These are phyloP conservation scores for Pilasporangium apinafurcum DNA, from an alignment of 352 stramenopile genomes.

Conservation along the genomic window DNA sequence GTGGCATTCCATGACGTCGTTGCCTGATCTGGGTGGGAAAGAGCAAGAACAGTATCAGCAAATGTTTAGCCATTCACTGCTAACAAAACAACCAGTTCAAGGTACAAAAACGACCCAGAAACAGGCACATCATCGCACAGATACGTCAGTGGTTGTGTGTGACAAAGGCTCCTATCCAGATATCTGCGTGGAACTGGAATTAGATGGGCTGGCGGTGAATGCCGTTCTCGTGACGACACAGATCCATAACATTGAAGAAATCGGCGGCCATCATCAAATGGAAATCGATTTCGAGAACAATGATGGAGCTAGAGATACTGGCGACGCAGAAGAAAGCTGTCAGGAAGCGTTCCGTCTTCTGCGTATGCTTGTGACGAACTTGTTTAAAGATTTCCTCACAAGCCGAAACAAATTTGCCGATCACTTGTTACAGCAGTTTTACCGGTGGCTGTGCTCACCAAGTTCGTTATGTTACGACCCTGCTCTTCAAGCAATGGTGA, in stretches of 20 bases:
- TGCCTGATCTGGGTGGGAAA: conserved; percentile 87
- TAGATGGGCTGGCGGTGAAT: conserved; percentile 73
- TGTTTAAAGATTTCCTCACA: conserved; percentile 91
- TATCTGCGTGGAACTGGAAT: conserved; percentile 66
- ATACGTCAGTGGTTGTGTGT: conserved; percentile 74
- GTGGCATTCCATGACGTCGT: conserved; percentile 90
- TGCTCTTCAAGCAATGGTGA: conserved; percentile 90
- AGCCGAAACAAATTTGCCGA: conserved; percentile 91
- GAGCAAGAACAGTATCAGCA: conserved; percentile 86
- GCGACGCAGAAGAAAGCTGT: conserved; percentile 87
- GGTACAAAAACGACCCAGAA: conserved; percentile 7
- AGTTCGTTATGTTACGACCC: conserved; percentile 93
- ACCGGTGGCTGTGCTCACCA: conserved; percentile 91
- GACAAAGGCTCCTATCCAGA: conserved; percentile 89
- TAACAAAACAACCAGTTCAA: conserved; percentile 10
- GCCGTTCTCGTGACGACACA: conserved; percentile 66
- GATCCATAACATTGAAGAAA: conserved; percentile 66
- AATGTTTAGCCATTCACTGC: conserved; percentile 39
- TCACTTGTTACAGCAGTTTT: conserved; percentile 94
- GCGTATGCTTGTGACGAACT: conserved; percentile 88
- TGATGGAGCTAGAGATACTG: conserved; percentile 13
- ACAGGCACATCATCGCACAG: conserved; percentile 21
- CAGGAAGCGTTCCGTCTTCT: conserved; percentile 90
- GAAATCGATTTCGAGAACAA: conserved; percentile 59
- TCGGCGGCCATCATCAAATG: conserved; percentile 48